These are phyloP conservation scores for Corymbia citriodora DNA, from an alignment of 441 rosid genomes.

Conservation along the genomic window DNA sequence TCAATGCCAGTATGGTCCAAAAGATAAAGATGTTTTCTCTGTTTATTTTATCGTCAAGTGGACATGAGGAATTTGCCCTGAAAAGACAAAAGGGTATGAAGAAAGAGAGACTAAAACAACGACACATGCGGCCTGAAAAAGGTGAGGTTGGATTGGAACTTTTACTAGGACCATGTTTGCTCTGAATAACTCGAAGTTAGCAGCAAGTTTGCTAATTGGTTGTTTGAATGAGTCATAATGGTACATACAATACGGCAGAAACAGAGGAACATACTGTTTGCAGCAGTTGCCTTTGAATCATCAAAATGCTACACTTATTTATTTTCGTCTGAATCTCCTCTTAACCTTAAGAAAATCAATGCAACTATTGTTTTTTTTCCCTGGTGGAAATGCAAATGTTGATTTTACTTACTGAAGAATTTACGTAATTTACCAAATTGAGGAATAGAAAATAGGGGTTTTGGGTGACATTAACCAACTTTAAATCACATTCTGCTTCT, in stretches of 20 bases:
- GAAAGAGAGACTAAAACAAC: neutral
- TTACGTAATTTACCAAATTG: neutral
- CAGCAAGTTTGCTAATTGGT: neutral
- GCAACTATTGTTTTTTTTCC: neutral
- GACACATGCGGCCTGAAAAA: neutral
- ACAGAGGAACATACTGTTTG: neutral
- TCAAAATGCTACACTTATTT: neutral
- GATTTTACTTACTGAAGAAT: neutral
- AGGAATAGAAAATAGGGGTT: neutral
- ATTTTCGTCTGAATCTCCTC: neutral
- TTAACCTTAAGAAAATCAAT: neutral
- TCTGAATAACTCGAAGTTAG: neutral
- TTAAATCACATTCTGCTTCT: neutral
- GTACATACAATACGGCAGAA: neutral
- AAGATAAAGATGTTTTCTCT: neutral
- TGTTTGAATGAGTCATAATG: neutral
- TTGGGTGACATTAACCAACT: neutral
- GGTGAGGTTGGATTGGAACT: neutral
- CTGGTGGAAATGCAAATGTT: neutral
- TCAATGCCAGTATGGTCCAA: neutral
- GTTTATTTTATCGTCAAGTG: neutral
- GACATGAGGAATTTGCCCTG: neutral
- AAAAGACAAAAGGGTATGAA: neutral
- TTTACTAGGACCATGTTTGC: neutral
- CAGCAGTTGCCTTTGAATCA: neutral